Conservation (phyloP, 805 yeast species). For the Saccharomycopsis javanensis region DNA sequence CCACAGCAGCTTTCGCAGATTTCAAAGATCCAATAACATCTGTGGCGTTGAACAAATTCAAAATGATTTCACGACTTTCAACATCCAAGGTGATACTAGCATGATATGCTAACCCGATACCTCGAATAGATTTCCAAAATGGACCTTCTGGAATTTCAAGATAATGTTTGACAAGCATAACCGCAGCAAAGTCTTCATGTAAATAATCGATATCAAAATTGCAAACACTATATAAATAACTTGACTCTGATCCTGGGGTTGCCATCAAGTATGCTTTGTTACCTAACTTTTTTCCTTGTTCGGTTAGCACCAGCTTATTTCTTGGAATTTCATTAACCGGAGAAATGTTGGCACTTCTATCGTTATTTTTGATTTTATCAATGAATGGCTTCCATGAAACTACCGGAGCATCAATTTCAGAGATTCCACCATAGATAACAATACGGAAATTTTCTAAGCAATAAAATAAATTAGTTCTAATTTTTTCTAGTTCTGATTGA, state of each 20-base stretch:
- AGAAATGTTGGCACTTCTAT: neutral
- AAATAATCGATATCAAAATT: constrained; percentile 27
- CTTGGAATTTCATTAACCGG: constrained; percentile 2
- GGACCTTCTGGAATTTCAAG: constrained; percentile 91
- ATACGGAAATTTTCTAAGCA: constrained; percentile 50
- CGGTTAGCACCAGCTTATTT: constrained; percentile 14
- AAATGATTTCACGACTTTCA: constrained; percentile 60
- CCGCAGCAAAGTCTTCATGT: constrained; percentile 37
- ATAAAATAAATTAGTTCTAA: constrained; percentile 42
- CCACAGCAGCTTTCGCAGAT: constrained; percentile 56
- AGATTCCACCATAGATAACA: constrained; percentile 61
- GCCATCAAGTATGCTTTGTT: constrained; percentile 41
- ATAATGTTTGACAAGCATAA: constrained; percentile 23
- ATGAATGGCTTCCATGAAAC: constrained; percentile 39
- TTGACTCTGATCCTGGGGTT: constrained; percentile 59
- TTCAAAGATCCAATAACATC: constrained; percentile 57
- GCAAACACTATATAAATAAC: constrained; percentile 27
- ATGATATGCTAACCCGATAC: constrained; percentile 90
- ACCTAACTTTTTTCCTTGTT: constrained; percentile 38
- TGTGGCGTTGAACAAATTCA: constrained; percentile 70
- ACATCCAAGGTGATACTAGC: constrained; percentile 49
- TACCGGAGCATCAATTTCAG: constrained; percentile 44
- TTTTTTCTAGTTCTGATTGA: constrained; percentile 38
- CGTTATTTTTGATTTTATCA: neutral
- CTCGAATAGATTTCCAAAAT: constrained; percentile 92